phyloP scores from a whole-genome alignment of 73 alveolate genomes.

The Uronychia binucleata region DNA sequence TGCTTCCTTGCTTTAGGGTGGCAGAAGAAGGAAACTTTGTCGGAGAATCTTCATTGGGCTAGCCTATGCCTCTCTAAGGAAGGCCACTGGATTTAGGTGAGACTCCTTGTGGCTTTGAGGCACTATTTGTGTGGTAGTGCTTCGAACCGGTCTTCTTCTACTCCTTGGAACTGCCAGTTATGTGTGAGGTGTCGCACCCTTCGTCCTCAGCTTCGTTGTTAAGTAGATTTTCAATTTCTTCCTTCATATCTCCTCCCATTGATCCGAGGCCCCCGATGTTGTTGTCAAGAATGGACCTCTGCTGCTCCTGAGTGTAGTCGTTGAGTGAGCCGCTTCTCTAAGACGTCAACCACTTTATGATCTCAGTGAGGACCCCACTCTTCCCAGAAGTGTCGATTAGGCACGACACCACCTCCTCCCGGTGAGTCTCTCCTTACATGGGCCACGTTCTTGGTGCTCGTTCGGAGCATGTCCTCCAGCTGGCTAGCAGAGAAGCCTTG shows the following conservation, averaged over 20 bases:
- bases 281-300: background rate
- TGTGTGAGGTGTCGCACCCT: background rate
- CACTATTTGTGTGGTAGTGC: background rate
- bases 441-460: slow-evolving; percentile 43
- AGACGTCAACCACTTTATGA: slow-evolving; percentile 72
- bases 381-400: slow-evolving; percentile 26
- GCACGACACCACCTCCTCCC: slow-evolving; percentile 44
- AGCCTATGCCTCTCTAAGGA: no score
- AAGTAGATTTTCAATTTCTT: background rate
- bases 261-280: no score
- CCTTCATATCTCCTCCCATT: background rate
- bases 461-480: slow-evolving; percentile 47
- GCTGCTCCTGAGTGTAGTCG: background rate
- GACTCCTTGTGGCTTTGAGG: background rate
- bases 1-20: background rate
- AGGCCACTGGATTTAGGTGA: background rate
- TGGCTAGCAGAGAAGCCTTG: slow-evolving; percentile 28
- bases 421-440: background rate
- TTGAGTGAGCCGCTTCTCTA: background rate
- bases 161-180: background rate
- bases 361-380: slow-evolving; percentile 73
- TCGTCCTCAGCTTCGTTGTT: background rate
- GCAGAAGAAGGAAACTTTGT: background rate
- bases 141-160: background rate
- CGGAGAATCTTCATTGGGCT: background rate